Percentiles rank a stretch among this genome's conserved stretches.
These are phyloP conservation scores for Silene latifolia DNA, from an alignment of 148 eudicot genomes.

Conservation along the genomic window DNA sequence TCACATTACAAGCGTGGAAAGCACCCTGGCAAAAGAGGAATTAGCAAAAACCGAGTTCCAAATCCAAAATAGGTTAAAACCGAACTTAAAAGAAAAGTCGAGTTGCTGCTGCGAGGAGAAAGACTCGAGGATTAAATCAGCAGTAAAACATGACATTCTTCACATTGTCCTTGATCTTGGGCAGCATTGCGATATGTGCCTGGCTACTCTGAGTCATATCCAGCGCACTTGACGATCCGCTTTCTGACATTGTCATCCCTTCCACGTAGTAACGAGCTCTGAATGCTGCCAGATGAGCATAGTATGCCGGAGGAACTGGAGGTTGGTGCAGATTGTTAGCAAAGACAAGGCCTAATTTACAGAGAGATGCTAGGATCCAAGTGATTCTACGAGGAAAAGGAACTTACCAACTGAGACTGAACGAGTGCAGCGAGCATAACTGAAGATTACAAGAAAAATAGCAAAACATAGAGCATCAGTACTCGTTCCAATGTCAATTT, in stretches of 20 bases:
- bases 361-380: neutral
- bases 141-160: slow-evolving; percentile 73
- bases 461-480: neutral
- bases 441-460: slow-evolving; percentile 17
- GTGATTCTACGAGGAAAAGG: neutral
- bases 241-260: slow-evolving; percentile 34
- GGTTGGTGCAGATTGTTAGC: neutral
- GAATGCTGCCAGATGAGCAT: slow-evolving; percentile 78
- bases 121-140: slow-evolving; percentile 20
- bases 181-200: slow-evolving; percentile 33
- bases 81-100: no score
- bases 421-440: slow-evolving; percentile 88
- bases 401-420: slow-evolving; percentile 78
- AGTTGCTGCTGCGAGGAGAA: neutral
- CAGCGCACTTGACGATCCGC: slow-evolving; percentile 35
- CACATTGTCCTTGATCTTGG: slow-evolving; percentile 46
- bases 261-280: slow-evolving; percentile 77
- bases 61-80: neutral
- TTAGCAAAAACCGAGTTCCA: neutral
- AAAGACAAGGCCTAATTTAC: neutral
- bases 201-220: slow-evolving; percentile 30
- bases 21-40: neutral
- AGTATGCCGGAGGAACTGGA: slow-evolving; percentile 84
- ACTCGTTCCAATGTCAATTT: neutral
- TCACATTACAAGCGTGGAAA: neutral